These are phyloP conservation scores for Lecanicillium sp. DNA, from an alignment of 2,329 filamentous ascomycete species.

Conservation along the genomic window DNA sequence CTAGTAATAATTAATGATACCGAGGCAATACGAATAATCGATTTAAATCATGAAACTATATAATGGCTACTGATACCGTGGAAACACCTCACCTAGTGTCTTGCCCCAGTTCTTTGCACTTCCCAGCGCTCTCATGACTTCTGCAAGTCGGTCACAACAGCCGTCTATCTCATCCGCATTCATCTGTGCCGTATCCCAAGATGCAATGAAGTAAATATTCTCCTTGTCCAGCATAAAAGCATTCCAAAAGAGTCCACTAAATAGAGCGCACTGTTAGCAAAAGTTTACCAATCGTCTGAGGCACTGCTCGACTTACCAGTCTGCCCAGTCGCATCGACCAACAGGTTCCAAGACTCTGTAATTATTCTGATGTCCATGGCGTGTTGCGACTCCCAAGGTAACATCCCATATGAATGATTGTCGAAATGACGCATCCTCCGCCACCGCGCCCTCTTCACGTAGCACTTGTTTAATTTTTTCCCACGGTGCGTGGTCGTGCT, in stretches of 20 bases:
- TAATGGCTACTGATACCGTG: too few relatives aligned
- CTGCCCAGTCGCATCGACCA: slow-evolving; percentile 27
- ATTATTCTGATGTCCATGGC: slow-evolving; percentile 9
- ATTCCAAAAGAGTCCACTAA: slow-evolving; percentile 29
- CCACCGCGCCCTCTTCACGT: slow-evolving; percentile 22
- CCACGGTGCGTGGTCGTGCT: slow-evolving; percentile 26
- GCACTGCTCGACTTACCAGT: slow-evolving; percentile 22
- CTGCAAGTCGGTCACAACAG: slow-evolving; percentile 20
- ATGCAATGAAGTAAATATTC: slow-evolving; percentile 26
- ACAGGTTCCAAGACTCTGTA: slow-evolving; percentile 20
- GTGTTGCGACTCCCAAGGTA: slow-evolving; percentile 19
- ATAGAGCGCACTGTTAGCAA: background rate
- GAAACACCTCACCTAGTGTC: slow-evolving; percentile 18
- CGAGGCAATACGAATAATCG: too few relatives aligned
- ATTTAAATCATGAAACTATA: too few relatives aligned
- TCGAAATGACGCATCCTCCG: slow-evolving; percentile 24
- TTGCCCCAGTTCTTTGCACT: slow-evolving; percentile 19
- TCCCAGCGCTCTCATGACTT: slow-evolving; percentile 21
- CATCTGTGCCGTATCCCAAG: slow-evolving; percentile 32
- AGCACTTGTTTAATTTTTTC: slow-evolving; percentile 21
- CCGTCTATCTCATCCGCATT: slow-evolving; percentile 21
- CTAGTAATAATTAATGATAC: too few relatives aligned
- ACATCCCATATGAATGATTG: slow-evolving; percentile 31
- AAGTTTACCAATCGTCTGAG: background rate
- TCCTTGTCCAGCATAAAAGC: slow-evolving; percentile 25